Base-by-base conservation (phyloP, 768 basidiomycete species). In the Tylopilus intermedius region DNA sequence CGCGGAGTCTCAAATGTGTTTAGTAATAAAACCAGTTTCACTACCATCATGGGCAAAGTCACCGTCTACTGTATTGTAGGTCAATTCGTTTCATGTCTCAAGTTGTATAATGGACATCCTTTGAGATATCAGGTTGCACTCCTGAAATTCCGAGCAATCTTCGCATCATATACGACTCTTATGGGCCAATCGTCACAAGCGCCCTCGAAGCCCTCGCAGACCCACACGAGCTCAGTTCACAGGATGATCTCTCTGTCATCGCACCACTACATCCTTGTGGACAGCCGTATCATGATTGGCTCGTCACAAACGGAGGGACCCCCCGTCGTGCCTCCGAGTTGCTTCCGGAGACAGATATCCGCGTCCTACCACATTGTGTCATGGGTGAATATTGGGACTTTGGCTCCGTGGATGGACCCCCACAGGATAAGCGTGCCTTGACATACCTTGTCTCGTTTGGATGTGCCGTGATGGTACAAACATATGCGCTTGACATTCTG, bases 1-100 rank as follows among this genome's bases (percentile, higher is more conserved):
- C 11, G 39, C 46, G 49, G 51, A 40, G 49, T 45, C 15, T 45
- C 14, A 24, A 18, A 18, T 18, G 18, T 18, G 18, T 18, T 18
- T 18, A 18, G 18, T 18, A 18, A 18, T 18, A 1, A 18, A 18
- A 18, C 18, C 18, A 18, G 18, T 18, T 18, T 18, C 18, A 18
- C 18, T 18, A 18, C 18, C 18, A 38, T 35, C 18, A 38, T 45
- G 26, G 27, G 21, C 11, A 30, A 32, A 30, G 26, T 35, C 8
- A 43, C 47, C 33, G 29, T 22, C 18, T 53, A 22, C 14, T 49
- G 52, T 8, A 29, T 13, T 1, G 52, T 53, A 49, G n/a, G 52
- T 43, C 6, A 8, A 30, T 4, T 9, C 14, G 27, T 33, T 29
- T 8, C 2, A 26, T 27, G 4, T 15, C 18, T 26, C 39, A 11